Conservation (phyloP, 495 filamentous ascomycete species). For the Penicillium turbatum region DNA sequence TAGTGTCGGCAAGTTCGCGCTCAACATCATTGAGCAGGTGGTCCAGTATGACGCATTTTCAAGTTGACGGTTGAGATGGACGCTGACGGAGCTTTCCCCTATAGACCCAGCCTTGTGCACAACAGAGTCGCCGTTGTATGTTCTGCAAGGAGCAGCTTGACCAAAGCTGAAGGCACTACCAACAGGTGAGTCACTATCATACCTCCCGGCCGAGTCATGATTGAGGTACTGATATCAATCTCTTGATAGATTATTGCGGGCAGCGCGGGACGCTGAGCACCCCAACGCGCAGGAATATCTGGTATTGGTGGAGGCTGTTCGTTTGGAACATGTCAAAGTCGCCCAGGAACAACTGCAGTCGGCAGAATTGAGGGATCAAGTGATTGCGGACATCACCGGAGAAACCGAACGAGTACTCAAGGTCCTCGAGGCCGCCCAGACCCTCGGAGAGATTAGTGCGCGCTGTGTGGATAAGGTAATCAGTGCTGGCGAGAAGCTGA, state of each 20-base stretch:
- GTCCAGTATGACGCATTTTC: constrained; percentile 52
- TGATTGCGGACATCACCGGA: constrained; percentile 58
- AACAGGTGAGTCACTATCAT: constrained; percentile 68
- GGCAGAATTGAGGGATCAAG: constrained; percentile 50
- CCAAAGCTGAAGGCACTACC: constrained; percentile 88
- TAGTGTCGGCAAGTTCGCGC: constrained; percentile 64
- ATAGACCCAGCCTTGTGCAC: constrained; percentile 60
- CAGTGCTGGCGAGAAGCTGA: constrained; percentile 89
- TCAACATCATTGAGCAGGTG: constrained; percentile 70
- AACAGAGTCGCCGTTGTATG: constrained; percentile 84
- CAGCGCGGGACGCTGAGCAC: constrained; percentile 63
- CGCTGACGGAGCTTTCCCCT: constrained; percentile 12
- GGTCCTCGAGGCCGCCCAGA: constrained; percentile 57
- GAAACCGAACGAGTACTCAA: constrained; percentile 65
- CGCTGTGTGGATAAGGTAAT: constrained; percentile 85
- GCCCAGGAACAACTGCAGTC: constrained; percentile 59
- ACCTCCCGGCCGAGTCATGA: neutral
- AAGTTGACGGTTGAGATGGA: neutral
- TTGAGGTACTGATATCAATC: constrained; percentile 5
- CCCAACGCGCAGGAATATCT: constrained; percentile 59
- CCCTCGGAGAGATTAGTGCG: constrained; percentile 66
- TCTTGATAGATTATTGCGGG: constrained; percentile 55
- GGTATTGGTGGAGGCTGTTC: constrained; percentile 68
- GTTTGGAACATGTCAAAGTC: constrained; percentile 66
- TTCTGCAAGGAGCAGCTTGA: constrained; percentile 84